phyloP scores from a whole-genome alignment of 2,329 filamentous ascomycete genomes.

The Aurifilum marmelostoma region DNA sequence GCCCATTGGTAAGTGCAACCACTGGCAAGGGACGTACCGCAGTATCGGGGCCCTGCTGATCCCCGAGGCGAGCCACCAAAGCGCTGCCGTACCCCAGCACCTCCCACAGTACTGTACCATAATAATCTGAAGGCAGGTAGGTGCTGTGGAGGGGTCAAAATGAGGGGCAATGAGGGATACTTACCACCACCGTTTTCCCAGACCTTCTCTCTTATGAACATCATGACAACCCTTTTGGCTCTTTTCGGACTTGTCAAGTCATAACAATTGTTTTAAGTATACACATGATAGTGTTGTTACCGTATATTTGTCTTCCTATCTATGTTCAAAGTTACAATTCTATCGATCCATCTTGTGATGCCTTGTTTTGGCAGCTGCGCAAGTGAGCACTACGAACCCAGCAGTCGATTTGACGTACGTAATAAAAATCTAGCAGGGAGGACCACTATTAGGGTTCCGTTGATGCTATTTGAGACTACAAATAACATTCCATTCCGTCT shows the following conservation, averaged over 20 bases:
- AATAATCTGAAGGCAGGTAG: too few relatives aligned
- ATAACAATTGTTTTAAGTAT: not conserved
- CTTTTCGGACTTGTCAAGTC: too few relatives aligned
- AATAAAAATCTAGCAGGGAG: not conserved
- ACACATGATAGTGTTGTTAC: too few relatives aligned
- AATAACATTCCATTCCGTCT: not conserved
- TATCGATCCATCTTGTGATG: not conserved
- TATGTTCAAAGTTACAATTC: too few relatives aligned
- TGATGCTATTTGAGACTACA: not conserved
- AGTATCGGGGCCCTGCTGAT: constrained; percentile 4
- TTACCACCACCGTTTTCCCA: too few relatives aligned
- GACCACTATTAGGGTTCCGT: not conserved
- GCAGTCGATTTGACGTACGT: not conserved
- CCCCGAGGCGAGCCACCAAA: not conserved
- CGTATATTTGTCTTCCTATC: too few relatives aligned
- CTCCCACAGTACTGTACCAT: too few relatives aligned
- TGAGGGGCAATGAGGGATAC: not conserved
- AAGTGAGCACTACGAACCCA: not conserved
- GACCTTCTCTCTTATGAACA: too few relatives aligned
- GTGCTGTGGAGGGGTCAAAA: not conserved
- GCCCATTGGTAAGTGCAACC: constrained; percentile 13
- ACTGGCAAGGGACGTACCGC: not conserved
- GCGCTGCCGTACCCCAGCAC: too few relatives aligned
- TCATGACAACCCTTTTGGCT: too few relatives aligned
- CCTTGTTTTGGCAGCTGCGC: not conserved